These are phyloP conservation scores for Aspergillus wentii DNA, from an alignment of 495 filamentous ascomycete genomes.

Conservation along the genomic window DNA sequence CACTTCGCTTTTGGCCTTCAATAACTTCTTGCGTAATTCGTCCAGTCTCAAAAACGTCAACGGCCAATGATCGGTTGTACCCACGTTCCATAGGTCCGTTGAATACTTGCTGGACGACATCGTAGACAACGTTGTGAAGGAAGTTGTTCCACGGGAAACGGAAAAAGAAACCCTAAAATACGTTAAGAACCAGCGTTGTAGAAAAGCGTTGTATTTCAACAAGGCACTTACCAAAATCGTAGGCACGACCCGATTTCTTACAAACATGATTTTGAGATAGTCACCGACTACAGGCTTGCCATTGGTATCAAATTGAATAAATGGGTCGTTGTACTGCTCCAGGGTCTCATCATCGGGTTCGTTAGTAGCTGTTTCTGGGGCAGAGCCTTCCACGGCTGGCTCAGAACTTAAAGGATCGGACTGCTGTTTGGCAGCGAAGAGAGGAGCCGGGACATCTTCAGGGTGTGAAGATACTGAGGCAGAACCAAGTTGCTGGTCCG, in stretches of 20 bases:
- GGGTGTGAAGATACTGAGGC: constrained; percentile 46
- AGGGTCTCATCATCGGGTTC: constrained; percentile 28
- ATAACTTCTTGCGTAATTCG: constrained; percentile 88
- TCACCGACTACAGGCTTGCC: constrained; percentile 93
- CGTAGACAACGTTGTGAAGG: constrained; percentile 98
- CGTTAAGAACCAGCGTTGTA: constrained; percentile 5
- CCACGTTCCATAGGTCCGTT: constrained; percentile 97
- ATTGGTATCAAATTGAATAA: constrained; percentile 56
- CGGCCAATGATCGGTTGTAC: constrained; percentile 86
- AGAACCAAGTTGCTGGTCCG: constrained; percentile 11
- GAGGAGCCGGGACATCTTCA: constrained; percentile 64
- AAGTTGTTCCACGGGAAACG: constrained; percentile 99
- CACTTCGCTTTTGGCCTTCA: constrained; percentile 80
- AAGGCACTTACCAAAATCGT: constrained; percentile 75
- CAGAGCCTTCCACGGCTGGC: constrained; percentile 17
- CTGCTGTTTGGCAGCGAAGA: constrained; percentile 45
- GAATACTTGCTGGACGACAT: constrained; percentile 98
- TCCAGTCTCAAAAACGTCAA: constrained; percentile 86
- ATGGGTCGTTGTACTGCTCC: constrained; percentile 29
- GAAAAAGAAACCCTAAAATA: constrained; percentile 84
- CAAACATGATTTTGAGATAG: constrained; percentile 94
- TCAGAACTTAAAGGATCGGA: constrained; percentile 9
- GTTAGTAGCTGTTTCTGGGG: constrained; percentile 15
- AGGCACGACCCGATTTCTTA: constrained; percentile 88
- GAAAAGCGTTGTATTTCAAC: background rate